These are phyloP conservation scores for Yamadazyma songkhlaensis DNA, from an alignment of 1,139 yeast genomes.

Conservation along the genomic window DNA sequence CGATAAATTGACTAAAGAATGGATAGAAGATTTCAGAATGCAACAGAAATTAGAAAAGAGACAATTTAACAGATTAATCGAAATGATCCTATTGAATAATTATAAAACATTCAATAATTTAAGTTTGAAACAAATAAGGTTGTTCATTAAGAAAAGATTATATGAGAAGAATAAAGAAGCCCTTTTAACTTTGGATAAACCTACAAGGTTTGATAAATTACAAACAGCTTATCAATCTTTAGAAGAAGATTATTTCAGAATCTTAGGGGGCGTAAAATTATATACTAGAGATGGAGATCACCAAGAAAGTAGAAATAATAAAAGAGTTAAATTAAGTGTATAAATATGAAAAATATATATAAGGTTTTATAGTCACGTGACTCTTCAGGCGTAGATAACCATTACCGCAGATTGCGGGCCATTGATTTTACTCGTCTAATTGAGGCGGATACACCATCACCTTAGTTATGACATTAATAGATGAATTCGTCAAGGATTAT, in stretches of 20 bases:
- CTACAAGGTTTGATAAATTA: constrained; percentile 62
- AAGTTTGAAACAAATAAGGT: constrained; percentile 43
- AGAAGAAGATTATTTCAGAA: constrained; percentile 65
- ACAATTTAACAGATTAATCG: constrained; percentile 75
- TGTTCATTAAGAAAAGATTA: constrained; percentile 68
- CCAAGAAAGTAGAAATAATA: constrained; percentile 13
- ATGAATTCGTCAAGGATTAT: too few species aligned
- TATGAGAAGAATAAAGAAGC: constrained; percentile 80
- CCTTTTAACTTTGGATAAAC: constrained; percentile 58
- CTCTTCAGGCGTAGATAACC: not conserved
- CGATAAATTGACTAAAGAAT: constrained; percentile 23
- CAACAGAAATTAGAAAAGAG: constrained; percentile 67
- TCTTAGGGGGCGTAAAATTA: constrained; percentile 39
- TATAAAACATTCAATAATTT: constrained; percentile 24
- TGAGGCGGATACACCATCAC: too few species aligned
- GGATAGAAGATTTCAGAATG: constrained; percentile 40
- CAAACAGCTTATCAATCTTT: constrained; percentile 72
- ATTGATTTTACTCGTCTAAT: too few species aligned
- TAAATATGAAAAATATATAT: constrained; percentile 12
- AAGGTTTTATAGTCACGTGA: constrained; percentile 17
- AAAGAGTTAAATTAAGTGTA: constrained; percentile 7
- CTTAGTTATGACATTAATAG: too few species aligned
- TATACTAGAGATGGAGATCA: constrained; percentile 7
- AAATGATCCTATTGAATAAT: constrained; percentile 63
- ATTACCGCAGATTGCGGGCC: too few species aligned